Base-by-base conservation (phyloP, 768 basidiomycete species). In the Podaxis rugospora region DNA sequence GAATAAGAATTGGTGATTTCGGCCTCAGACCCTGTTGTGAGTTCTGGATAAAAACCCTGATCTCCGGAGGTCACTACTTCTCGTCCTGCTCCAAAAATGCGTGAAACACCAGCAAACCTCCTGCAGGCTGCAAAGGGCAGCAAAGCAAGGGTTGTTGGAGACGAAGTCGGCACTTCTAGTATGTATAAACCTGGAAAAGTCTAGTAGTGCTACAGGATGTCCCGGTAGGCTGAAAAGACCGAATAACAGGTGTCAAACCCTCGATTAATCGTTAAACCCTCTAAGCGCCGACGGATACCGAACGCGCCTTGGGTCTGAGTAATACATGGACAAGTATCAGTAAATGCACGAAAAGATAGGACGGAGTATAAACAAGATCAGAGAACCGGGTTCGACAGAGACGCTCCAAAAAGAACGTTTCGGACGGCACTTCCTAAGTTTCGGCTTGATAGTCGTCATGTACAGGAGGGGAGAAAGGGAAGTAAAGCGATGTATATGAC, bases 371-470 rank as follows among this genome's bases (percentile, higher is more conserved):
- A 66, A 66, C 64, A 59, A 74, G 14, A 55, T 82, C 81, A 82
- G 80, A 80, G 80, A 81, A 80, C 81, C 81, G 78, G 76, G 73
- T 65, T 78, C 80, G 79, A 80, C 80, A 72, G 66, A 65, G 74
- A 75, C 74, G 70, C 65, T 51, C 55, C 50, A 71, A 66, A 70
- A 66, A 70, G 69, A 72, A 70, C 66, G 75, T 74, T 80, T 82
- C 79, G 73, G 81, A 81, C 81, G 81, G 81, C 81, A 82, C 81
- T 82, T 82, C 81, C 81, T 82, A 81, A 79, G 72, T 74, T 70
- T 74, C 74, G 78, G 79, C 75, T 16, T 69, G 68, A 73, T 67
- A 70, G 72, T 82, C 80, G 71, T 82, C 80, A 78, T 75, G 65
- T 21, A 61, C 28, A 35, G 59, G 57, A 57, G 37, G 57, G 32